Base-by-base conservation (phyloP, 805 yeast species). In the Candida dajiaensis region DNA sequence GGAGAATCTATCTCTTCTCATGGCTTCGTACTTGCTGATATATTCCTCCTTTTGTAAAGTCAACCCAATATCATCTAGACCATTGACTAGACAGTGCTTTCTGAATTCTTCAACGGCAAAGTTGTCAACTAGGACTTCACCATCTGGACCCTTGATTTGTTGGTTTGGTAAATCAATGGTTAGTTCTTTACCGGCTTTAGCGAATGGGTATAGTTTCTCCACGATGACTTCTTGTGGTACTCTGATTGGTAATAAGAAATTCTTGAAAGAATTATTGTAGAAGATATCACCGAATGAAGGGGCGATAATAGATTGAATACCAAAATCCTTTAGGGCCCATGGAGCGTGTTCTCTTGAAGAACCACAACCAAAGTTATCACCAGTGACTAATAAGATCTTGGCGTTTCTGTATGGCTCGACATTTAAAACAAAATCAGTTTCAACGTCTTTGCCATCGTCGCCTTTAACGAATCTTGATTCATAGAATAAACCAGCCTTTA, bases 291-390 rank as follows among this genome's bases (percentile, higher is more conserved):
- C 99, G 58, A 92, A 94, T 0, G 97, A 89, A 48, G 98, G 99
- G 6, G 98, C 98, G 67, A 94, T 90, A 62, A 94, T 86, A 53
- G 92, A 84, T 68, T 86, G 84, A 68, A 94, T 89, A 68, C 99
- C 99, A 62, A 94, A 94, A 70, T 94, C 99, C 61, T 89, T 90
- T 56, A 94, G 77, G 2, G 99, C 98, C 99, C 99, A 94, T 48
- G 99, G 98, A 29, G 99, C 99, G 63, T 94, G 99, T 69, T 94
- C 99, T 78, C 99, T 88, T 2, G 97, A 90, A 37, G 97, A 90
- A 61, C 99, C 99, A 74, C 99, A 94, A 56, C 99, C 99, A 65
- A 94, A 94, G 75, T 94, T 94, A 65, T 88, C 95, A 66, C 99
- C 99, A 38, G 95, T 81, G 50, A 89, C 96, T 56, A 92, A 84